phyloP scores from a whole-genome alignment of 75 land plant species.

The Selaginella tamariscina region DNA sequence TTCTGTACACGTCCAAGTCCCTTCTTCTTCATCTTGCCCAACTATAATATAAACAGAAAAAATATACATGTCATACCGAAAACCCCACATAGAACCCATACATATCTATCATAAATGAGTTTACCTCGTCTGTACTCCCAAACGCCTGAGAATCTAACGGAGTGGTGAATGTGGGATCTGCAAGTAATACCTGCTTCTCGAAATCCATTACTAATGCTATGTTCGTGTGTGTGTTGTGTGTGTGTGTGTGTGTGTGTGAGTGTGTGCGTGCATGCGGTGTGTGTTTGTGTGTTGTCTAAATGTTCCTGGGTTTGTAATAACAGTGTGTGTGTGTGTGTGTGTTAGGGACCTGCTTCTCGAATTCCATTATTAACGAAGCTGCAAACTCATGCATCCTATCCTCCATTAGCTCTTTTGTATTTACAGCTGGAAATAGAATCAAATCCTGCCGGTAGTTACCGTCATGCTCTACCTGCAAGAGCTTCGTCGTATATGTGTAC shows the following conservation, averaged over 20 bases:
- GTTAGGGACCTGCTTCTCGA: conserved; percentile 93
- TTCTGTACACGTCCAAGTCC: conserved; percentile 90
- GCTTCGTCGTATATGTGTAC: background rate
- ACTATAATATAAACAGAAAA: conserved; percentile 20
- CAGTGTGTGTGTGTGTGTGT: too few species aligned
- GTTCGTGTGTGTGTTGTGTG: too few species aligned
- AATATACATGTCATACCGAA: background rate
- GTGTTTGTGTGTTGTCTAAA: too few species aligned
- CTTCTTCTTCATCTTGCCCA: conserved; percentile 79
- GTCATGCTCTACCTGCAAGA: background rate
- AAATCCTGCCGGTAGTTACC: conserved; percentile 36
- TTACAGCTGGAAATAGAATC: conserved; percentile 66
- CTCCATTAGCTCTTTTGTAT: conserved; percentile 63
- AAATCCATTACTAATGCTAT: conserved; percentile 90
- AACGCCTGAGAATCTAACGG: conserved; percentile 93
- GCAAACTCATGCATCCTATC: conserved; percentile 93
- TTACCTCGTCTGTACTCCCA: conserved; percentile 90
- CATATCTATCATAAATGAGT: background rate
- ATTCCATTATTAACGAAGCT: conserved; percentile 85
- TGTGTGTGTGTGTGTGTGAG: too few species aligned
- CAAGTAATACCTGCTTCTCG: conserved; percentile 94
- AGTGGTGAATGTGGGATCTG: conserved; percentile 83
- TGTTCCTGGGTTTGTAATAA: too few species aligned
- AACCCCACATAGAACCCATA: background rate
- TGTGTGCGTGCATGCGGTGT: too few species aligned